phyloP scores from a whole-genome alignment of 1,139 yeast species.

The Candida neerlandica region DNA sequence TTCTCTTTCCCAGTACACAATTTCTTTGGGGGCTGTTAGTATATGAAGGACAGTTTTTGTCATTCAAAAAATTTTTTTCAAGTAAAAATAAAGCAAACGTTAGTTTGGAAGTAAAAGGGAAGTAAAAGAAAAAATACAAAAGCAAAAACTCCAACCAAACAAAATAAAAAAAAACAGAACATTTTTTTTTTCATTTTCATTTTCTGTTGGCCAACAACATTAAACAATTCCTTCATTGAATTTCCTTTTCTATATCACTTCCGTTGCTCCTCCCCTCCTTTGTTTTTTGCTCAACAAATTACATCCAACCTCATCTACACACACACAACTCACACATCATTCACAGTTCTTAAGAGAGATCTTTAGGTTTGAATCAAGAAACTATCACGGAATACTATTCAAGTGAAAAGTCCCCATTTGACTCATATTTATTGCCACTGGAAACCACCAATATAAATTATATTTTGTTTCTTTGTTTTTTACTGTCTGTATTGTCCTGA shows the following conservation, averaged over 20 bases:
- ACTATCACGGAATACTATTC: too few relatives aligned
- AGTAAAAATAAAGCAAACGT: background rate
- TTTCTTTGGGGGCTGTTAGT: background rate
- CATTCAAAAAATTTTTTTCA: background rate
- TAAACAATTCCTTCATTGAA: background rate
- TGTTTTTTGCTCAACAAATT: background rate
- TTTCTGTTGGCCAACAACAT: constrained; percentile 1
- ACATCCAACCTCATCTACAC: background rate
- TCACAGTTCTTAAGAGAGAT: too few relatives aligned
- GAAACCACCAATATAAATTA: background rate
- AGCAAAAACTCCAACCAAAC: background rate
- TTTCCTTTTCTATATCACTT: background rate
- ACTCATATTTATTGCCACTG: constrained; percentile 1
- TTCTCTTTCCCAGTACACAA: too few relatives aligned
- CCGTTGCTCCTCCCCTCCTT: background rate
- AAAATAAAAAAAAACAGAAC: background rate
- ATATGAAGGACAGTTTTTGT: background rate
- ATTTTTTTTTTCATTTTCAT: background rate
- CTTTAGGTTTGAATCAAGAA: too few relatives aligned
- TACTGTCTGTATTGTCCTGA: background rate
- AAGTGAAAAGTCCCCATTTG: background rate
- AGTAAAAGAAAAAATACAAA: background rate
- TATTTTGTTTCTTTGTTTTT: background rate
- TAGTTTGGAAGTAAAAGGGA: background rate
- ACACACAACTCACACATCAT: too few relatives aligned